Base-by-base conservation (phyloP, 768 basidiomycete species). In the Termitomyces bulborhizus region DNA sequence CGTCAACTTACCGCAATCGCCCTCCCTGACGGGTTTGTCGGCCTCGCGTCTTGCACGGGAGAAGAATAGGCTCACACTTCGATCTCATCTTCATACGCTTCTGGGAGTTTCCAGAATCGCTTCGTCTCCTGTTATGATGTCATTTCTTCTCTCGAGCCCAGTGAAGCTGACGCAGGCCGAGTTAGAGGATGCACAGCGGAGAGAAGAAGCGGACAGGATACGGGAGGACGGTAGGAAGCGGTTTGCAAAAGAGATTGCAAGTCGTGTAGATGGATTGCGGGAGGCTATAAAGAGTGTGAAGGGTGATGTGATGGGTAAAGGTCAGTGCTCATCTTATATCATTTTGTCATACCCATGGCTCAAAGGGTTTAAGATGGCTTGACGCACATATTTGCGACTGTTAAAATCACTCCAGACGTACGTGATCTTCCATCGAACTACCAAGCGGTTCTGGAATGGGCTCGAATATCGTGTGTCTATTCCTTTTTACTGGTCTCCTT, bases 371-470 rank as follows among this genome's bases (percentile, higher is more conserved):
- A 27, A 93, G 93, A 93, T 70, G 97, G 97, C 8, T 75, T 99
- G 21, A 89, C 84, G 26, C 82, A 81, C 54, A 78, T 98, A n/a
- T 99, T 99, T 65, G 82, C 83, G 11, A 88, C 87, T 5, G 89
- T 99, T 67, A 89, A 92, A 70, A 70, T 81, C 40, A 95, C 89
- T 4, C 82, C 88, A 7, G 75, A 85, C 55, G 84, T 95, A 8
- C 77, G 81, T 55, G 81, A 85, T 64, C 71, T 99, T 43, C 96
- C 97, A 6, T 67, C 74, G 6, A 91, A 95, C 58, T 98, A 94
- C 64, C 78, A 83, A 60, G 90, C 93, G 40, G 93, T 98, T 45
- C 66, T 96, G 6, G 96, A 98, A 69, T 99, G 97, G 96, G 97
- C 90, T 5, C 76, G 95, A 53, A 97, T 98, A 66, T 96, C 96